Evolutionary conservation across 306 rosid species (phyloP).

Genomic region (Mimosa bimucronata): DNA sequence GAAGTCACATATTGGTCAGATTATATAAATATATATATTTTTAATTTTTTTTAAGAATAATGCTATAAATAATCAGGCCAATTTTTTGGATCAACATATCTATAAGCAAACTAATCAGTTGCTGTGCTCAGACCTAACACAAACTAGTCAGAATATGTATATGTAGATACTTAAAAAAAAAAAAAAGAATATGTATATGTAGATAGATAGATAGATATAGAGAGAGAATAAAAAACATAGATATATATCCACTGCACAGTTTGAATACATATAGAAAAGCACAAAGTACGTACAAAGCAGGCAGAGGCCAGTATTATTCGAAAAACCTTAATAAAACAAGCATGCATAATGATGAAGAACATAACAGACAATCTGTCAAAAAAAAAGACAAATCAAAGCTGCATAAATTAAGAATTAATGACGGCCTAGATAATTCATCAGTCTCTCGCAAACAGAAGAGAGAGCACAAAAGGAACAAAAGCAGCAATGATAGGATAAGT

Average conservation of each 20-base stretch:
- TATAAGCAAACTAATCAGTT: neutral
- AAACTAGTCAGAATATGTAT: too few relatives aligned
- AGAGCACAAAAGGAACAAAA: conserved; percentile 37
- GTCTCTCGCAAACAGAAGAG: conserved; percentile 37
- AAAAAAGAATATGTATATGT: too few relatives aligned
- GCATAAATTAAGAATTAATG: neutral
- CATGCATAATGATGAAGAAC: neutral
- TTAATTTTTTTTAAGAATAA: too few relatives aligned
- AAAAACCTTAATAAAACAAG: neutral
- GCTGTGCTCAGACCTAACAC: neutral
- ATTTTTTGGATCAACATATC: neutral
- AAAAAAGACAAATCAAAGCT: neutral
- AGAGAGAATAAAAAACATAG: neutral
- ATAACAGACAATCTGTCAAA: too few relatives aligned
- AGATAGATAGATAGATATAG: neutral
- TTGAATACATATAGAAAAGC: conserved; percentile 1
- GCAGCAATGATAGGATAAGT: conserved; percentile 40
- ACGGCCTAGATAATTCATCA: conserved; percentile 12
- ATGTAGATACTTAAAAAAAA: too few relatives aligned
- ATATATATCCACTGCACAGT: neutral
- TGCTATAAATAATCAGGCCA: too few relatives aligned
- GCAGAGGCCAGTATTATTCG: neutral
- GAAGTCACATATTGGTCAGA: too few relatives aligned
- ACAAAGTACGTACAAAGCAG: neutral
- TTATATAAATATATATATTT: too few relatives aligned